Evolutionary conservation across 83 land plant species (phyloP).

Genomic region (Thuja plicata): DNA sequence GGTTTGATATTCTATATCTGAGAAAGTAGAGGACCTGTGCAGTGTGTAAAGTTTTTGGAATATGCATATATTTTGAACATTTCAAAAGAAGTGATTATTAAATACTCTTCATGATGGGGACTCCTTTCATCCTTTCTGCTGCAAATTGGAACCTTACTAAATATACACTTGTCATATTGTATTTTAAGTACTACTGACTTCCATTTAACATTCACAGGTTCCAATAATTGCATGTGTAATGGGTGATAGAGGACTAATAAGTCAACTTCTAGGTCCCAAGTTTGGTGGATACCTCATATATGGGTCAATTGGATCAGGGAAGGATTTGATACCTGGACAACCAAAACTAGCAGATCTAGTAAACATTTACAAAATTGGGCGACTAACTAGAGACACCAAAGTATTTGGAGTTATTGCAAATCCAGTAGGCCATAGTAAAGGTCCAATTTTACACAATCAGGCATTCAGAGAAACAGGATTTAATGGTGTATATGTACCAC

Average conservation of each 20-base stretch:
- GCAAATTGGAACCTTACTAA: background rate
- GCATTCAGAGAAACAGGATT: constrained; percentile 45
- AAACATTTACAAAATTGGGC: constrained; percentile 36
- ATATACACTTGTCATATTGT: background rate
- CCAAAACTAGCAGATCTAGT: constrained; percentile 30
- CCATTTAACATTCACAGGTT: constrained; percentile 19
- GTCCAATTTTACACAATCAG: constrained; percentile 69
- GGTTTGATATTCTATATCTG: background rate
- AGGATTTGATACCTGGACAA: constrained; percentile 44
- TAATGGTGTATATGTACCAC: constrained; percentile 68
- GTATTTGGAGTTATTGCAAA: constrained; percentile 73
- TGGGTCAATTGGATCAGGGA: constrained; percentile 44
- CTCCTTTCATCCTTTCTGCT: background rate
- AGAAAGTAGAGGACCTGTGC: background rate
- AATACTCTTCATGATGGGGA: background rate
- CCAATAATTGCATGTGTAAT: constrained; percentile 52
- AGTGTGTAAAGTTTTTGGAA: background rate
- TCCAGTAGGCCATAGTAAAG: constrained; percentile 80
- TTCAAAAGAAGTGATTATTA: background rate
- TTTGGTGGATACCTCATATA: constrained; percentile 53
- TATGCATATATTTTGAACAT: background rate
- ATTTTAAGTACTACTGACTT: background rate
- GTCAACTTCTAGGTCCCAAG: constrained; percentile 30
- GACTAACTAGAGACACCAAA: constrained; percentile 44
- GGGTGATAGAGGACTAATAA: constrained; percentile 44